Evolutionary conservation across 2,329 filamentous ascomycete genomes (phyloP), one percentile per base, ranked within the genome.

Genomic region (Periconia sp.): DNA sequence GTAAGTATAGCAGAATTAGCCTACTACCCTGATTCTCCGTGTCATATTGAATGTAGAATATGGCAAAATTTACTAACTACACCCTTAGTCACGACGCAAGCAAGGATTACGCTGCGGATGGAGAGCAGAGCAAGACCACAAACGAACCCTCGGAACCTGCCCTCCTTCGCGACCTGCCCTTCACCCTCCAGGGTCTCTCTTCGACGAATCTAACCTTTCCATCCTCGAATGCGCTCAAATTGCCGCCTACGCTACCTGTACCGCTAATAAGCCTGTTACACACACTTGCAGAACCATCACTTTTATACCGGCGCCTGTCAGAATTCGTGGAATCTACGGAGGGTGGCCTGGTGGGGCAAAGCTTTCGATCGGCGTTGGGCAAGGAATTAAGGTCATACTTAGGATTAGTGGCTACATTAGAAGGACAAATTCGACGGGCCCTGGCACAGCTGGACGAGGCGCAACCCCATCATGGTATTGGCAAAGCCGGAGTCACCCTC

Each of bases 141-240:
- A 54, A 56, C 36, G 59, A 54, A 0, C 70, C 73, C 2, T 68
- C 74, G 8, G 78, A 80, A 48, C 61, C 74, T 6, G 67, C 72
- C 5, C 63, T 80, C 11, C 64, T 81, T 25, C 71, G 78, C 18
- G 92, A 97, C 63, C 76, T 97, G 3, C 92, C 94, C 0, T 97
- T 94, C 63, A 96, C 92, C 0, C 77, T 97, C 0, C 94, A 97
- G 70, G 94, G 94, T 0, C 77, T 97, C 2, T 95, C 91, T 2
- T 96, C 92, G 0, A 87, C 87, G 1, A 89, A 92, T 52, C 75
- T 97, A 26, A 81, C 85, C 1, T 97, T 97, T 54, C 74, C 81
- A 8, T 83, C 84, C 11, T 78, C 83, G 17, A 82, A 84, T 16
- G 83, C 81, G 2, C 73, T 97, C 38, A 88, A 84, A 60, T 75